A percentile compares a stretch with the other conserved stretches of the same genome.
Conservation (phyloP, 805 yeast species). For the Lipomyces starkeyi region DNA sequence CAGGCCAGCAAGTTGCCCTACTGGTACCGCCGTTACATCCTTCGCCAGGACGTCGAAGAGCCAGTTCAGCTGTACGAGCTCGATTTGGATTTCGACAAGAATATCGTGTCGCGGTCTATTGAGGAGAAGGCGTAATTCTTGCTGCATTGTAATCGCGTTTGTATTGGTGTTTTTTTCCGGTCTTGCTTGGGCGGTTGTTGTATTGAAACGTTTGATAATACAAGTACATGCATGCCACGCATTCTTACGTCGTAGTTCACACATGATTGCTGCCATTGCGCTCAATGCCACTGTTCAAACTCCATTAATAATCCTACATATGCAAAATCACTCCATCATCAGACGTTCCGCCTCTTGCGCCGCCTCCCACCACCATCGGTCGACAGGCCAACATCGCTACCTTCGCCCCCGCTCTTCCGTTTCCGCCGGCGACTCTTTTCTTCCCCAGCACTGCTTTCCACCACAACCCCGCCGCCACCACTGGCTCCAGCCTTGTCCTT, state of each 20-base stretch:
- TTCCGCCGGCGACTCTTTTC: conserved; percentile 6
- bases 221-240: too few relatives aligned
- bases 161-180: too few relatives aligned
- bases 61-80: conserved; percentile 16
- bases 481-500: conserved; percentile 8
- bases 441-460: conserved; percentile 17
- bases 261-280: too few relatives aligned
- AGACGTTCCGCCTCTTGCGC: conserved; percentile 4
- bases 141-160: neutral
- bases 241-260: too few relatives aligned
- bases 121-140: neutral
- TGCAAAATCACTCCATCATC: too few relatives aligned
- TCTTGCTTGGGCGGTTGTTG: too few relatives aligned
- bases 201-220: too few relatives aligned
- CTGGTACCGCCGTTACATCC: conserved; percentile 41
- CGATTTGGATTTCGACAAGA: neutral
- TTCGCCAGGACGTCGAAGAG: conserved; percentile 15
- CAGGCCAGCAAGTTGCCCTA: conserved; percentile 50
- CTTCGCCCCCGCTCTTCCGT: neutral
- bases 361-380: conserved; percentile 1
- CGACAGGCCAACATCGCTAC: conserved; percentile 5
- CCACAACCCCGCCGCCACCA: conserved; percentile 17
- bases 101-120: neutral
- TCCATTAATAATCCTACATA: too few relatives aligned
- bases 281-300: too few relatives aligned